These are phyloP conservation scores for Candida peoriensis DNA, from an alignment of 805 yeast species.

Conservation along the genomic window DNA sequence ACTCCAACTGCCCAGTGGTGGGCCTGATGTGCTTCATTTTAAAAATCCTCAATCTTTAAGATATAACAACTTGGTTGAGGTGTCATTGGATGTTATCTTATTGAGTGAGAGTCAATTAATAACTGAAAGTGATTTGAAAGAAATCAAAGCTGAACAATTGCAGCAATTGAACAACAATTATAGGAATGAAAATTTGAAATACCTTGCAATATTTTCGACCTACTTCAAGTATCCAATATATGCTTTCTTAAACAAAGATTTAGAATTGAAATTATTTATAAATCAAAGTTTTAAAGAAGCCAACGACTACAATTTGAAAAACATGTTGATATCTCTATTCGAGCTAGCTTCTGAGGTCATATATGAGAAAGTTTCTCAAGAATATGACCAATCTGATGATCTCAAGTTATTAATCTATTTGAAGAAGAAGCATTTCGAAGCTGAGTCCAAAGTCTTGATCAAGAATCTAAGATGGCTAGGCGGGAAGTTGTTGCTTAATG, in stretches of 20 bases:
- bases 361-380: slow-evolving; percentile 5
- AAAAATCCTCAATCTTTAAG: slow-evolving; percentile 24
- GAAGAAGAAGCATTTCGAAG: slow-evolving; percentile 19
- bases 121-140: slow-evolving; percentile 18
- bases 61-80: slow-evolving; percentile 23
- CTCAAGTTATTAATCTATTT: slow-evolving; percentile 19
- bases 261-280: slow-evolving; percentile 16
- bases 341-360: slow-evolving; percentile 21
- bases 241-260: slow-evolving; percentile 13
- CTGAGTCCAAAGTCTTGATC: slow-evolving; percentile 19
- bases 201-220: slow-evolving; percentile 15
- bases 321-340: slow-evolving; percentile 19
- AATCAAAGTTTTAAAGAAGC: slow-evolving; percentile 19
- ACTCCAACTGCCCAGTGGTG: slow-evolving; percentile 25
- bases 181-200: slow-evolving; percentile 13
- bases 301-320: slow-evolving; percentile 20
- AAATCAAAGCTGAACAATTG: slow-evolving; percentile 3
- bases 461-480: slow-evolving; percentile 25
- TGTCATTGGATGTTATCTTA: slow-evolving; percentile 26
- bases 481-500: slow-evolving; percentile 19
- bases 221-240: slow-evolving; percentile 21
- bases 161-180: slow-evolving; percentile 19
- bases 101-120: slow-evolving; percentile 27
- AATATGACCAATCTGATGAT: slow-evolving; percentile 9
- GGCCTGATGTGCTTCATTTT: slow-evolving; percentile 25